These are phyloP conservation scores for Ophiocordyceps camponoti-rufipedis DNA, from an alignment of 2,329 filamentous ascomycete species.

Conservation along the genomic window DNA sequence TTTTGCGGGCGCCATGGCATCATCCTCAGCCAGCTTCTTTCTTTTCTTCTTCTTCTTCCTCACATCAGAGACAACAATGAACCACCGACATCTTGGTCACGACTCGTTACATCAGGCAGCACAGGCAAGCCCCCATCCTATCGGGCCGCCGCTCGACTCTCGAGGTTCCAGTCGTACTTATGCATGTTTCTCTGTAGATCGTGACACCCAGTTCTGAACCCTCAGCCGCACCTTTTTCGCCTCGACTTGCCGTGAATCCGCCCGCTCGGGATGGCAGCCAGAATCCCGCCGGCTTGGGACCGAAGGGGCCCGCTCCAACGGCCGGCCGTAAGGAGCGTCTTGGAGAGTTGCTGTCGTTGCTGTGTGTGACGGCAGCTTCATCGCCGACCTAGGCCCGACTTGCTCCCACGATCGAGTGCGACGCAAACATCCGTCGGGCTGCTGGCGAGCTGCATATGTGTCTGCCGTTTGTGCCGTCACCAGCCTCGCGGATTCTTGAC, in stretches of 20 bases:
- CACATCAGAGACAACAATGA: neutral
- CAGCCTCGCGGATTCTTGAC: no score
- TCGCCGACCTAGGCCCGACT: neutral
- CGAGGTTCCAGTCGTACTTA: no score
- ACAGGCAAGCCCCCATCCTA: neutral
- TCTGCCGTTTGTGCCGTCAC: neutral
- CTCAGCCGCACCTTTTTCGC: neutral
- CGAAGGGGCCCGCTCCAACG: neutral
- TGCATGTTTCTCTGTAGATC: no score
- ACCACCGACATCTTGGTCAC: neutral
- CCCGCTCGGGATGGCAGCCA: neutral
- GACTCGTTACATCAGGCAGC: neutral
- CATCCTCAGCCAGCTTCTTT: neutral
- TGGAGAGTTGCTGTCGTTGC: no score
- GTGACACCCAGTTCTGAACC: no score
- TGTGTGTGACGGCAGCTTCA: neutral
- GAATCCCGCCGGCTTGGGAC: neutral
- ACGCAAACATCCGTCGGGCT: neutral
- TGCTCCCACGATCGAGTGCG: neutral
- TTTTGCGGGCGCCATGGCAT: neutral
- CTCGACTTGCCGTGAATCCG: neutral
- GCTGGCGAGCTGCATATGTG: neutral
- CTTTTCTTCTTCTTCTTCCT: neutral
- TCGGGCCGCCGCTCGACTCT: neutral
- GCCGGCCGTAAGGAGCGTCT: no score